Evolutionary conservation across 2,329 filamentous ascomycete genomes (phyloP).

Genomic region (Incumbomyces lentus): DNA sequence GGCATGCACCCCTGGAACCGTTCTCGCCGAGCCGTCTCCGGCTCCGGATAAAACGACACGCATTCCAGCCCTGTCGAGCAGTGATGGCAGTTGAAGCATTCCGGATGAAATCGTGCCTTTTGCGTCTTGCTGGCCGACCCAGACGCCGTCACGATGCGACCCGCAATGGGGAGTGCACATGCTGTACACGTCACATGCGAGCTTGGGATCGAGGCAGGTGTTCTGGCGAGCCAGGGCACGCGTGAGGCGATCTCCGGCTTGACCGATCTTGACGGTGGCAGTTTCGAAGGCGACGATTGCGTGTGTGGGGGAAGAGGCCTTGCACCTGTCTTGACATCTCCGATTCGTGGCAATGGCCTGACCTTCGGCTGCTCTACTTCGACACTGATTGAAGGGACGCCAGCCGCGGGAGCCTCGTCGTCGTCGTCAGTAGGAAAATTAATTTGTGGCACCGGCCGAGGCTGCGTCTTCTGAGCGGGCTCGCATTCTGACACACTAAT

Average conservation of each 20-base stretch:
- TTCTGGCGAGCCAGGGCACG: constrained; percentile 24
- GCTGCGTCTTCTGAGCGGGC: neutral
- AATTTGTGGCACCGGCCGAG: constrained; percentile 8
- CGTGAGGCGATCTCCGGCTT: constrained; percentile 23
- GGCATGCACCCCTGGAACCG: constrained; percentile 31
- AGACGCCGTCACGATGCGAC: constrained; percentile 75
- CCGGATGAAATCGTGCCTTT: constrained; percentile 66
- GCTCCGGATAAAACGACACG: constrained; percentile 92
- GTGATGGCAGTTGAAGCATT: constrained; percentile 82
- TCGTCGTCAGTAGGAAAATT: constrained; percentile 24
- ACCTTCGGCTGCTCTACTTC: constrained; percentile 31
- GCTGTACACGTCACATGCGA: constrained; percentile 70
- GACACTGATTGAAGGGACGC: constrained; percentile 41
- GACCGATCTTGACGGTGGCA: constrained; percentile 27
- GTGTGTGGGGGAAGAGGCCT: constrained; percentile 18
- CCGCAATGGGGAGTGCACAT: constrained; percentile 75
- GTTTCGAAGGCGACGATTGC: constrained; percentile 21
- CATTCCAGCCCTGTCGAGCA: constrained; percentile 85
- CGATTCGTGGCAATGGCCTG: constrained; percentile 24
- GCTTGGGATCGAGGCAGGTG: constrained; percentile 37
- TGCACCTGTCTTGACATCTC: constrained; percentile 7
- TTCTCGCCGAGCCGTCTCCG: constrained; percentile 57
- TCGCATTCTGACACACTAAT: constrained; percentile 3
- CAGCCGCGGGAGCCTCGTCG: constrained; percentile 16
- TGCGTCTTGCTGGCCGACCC: constrained; percentile 37